Base-by-base conservation (phyloP, 768 basidiomycete species). In the Leccinum fibrillosum region DNA sequence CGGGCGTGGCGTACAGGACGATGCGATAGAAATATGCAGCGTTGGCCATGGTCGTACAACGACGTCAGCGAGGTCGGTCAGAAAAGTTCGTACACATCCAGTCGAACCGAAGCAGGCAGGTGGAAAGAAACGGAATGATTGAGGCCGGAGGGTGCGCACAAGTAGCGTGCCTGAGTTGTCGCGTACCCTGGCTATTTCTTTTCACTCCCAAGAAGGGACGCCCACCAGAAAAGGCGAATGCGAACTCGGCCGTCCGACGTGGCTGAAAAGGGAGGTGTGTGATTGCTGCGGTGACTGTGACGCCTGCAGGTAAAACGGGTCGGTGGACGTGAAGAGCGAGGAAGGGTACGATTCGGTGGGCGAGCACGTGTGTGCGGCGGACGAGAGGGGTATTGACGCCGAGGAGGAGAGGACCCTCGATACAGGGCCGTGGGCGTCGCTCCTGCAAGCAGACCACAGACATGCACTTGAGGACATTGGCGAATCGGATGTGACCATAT, bases 231-330 rank as follows among this genome's bases (percentile, higher is more conserved):
- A 78, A 10, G 78, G 77, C 23, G 78, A 77, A 56, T 74, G 77
- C 37, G 73, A 64, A n/a, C 66, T 57, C 4, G 77, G 73, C 51
- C 61, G 65, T 5, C 77, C 77, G 13, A 72, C 68, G 44, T 78
- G 77, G 25, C 66, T 62, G 59, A 79, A 77, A 54, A 78, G 71
- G 11, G 73, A 37, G 11, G 67, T 21, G 37, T 70, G 67, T 0
- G 74, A 52, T 39, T 72, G 66, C 55, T 76, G 75, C 11, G 70
- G 61, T 6, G 74, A 57, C 60, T 80, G 79, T n/a, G 70, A 64
- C 23, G 74, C 74, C 21, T 80, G 77, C 57, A 79, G 62, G 62
- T 78, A 81, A 66, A 81, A 81, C n/a, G 80, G 80, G 60, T 81
- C 80, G 11, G 80, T 77, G 52, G 78, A 75, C 1, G 77, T 69